Percentiles rank a stretch among this genome's conserved stretches.
These are phyloP conservation scores for Claviceps spartinae DNA, from an alignment of 2,329 filamentous ascomycete genomes.

Conservation along the genomic window DNA sequence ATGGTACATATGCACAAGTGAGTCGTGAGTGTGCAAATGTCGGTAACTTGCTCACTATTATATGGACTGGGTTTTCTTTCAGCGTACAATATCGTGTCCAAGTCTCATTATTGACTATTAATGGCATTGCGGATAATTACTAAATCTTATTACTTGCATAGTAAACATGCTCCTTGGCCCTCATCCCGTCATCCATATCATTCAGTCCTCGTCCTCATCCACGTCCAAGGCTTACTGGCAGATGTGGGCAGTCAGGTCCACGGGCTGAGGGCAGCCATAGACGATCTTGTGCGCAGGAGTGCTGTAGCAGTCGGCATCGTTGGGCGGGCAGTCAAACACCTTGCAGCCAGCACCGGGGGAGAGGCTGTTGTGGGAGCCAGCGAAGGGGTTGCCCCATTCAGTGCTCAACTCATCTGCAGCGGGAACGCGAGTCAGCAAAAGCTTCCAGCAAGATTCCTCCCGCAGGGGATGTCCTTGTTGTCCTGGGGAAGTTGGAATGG, in stretches of 20 bases:
- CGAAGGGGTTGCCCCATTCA: slow-evolving; percentile 28
- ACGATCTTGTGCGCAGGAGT: slow-evolving; percentile 23
- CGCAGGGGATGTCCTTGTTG: too few species aligned
- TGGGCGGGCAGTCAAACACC: slow-evolving; percentile 24
- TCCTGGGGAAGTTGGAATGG: neutral
- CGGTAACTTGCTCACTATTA: too few species aligned
- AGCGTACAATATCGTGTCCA: too few species aligned
- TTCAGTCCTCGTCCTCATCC: neutral
- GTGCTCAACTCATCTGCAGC: slow-evolving; percentile 25
- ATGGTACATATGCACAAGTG: too few species aligned
- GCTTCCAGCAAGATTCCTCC: too few species aligned
- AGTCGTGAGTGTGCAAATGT: too few species aligned
- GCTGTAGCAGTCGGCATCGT: slow-evolving; percentile 26
- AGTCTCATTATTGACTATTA: too few species aligned
- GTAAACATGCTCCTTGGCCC: too few species aligned
- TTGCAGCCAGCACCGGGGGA: slow-evolving; percentile 23
- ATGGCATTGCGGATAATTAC: neutral
- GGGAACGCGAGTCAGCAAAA: neutral
- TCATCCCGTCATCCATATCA: too few species aligned
- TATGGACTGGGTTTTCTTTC: too few species aligned
- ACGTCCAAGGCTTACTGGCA: slow-evolving; percentile 11
- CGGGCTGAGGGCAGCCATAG: slow-evolving; percentile 26
- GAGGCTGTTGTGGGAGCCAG: slow-evolving; percentile 21
- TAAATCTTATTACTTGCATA: neutral
- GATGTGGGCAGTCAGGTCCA: slow-evolving; percentile 20